Percentiles rank a stretch among this genome's conserved stretches.
Evolutionary conservation across 2,329 filamentous ascomycete genomes (phyloP).

Genomic region (Didymella pomorum): DNA sequence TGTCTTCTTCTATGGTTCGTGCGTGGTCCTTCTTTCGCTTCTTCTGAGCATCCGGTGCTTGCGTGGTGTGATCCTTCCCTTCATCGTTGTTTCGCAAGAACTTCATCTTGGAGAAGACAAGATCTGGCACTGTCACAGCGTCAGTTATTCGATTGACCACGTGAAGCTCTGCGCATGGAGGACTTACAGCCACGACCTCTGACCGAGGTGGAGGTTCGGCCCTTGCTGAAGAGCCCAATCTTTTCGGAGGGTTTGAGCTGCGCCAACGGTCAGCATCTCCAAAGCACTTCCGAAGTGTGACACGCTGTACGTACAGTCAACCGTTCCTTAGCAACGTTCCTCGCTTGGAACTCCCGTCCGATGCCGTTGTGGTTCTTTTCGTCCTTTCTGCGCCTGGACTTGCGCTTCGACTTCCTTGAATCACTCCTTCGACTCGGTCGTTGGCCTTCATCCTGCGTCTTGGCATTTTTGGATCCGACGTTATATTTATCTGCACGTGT

Average conservation of each 20-base stretch:
- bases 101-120: constrained; percentile 61
- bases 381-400: constrained; percentile 48
- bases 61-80: constrained; percentile 34
- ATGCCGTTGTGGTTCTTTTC: constrained; percentile 49
- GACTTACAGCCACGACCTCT: constrained; percentile 54
- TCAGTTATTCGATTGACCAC: constrained; percentile 30
- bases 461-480: constrained; percentile 40
- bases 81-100: constrained; percentile 54
- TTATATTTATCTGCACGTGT: constrained; percentile 58
- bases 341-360: constrained; percentile 55
- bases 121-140: constrained; percentile 56
- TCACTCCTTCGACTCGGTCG: constrained; percentile 30
- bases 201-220: constrained; percentile 56
- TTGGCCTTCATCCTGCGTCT: constrained; percentile 36
- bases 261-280: constrained; percentile 36
- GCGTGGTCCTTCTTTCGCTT: constrained; percentile 45
- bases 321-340: constrained; percentile 55
- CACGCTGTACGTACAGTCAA: constrained; percentile 53
- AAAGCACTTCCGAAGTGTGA: constrained; percentile 17
- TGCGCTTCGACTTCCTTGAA: constrained; percentile 47
- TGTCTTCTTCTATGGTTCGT: constrained; percentile 50
- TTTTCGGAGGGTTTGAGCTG: constrained; percentile 55
- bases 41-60: constrained; percentile 36
- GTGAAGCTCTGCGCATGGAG: constrained; percentile 19
- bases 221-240: constrained; percentile 59